Base-by-base conservation (phyloP, 2,329 filamentous ascomycete genomes). In the Sporothrix protearum region DNA sequence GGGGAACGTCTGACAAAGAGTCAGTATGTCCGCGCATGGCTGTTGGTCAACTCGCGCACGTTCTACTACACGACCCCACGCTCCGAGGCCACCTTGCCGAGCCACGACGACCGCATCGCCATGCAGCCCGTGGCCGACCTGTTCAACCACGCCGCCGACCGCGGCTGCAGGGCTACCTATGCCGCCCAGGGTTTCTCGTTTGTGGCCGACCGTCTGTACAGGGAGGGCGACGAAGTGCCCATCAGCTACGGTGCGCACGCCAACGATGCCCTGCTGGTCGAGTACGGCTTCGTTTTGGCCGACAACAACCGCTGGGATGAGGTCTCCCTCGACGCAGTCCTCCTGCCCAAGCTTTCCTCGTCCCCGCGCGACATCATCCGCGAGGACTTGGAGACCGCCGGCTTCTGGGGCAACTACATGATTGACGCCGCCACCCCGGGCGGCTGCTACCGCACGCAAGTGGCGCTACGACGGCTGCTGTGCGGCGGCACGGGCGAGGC, bases 51-150 rank as follows among this genome's bases (percentile, higher is more conserved):
- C 78, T 88, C 87, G 49, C 84, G 87, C 72, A 87, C 86, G 0
- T 89, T 89, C 75, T 89, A 89, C 79, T 87, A 86, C 78, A 78
- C 81, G 30, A 83, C 82, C 63, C 79, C 84, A 2, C 80, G 79
- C 42, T 82, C 86, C 73, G 80, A 84, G 76, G 76, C 79, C 73
- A 78, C 81, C 47, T 75, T 79, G 73, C 76, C 81, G 33, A 75
- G 80, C 74, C 76, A 80, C 75, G 78, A 87, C 76, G 90, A 92
- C 75, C 87, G 87, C 76, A 87, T 92, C 82, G 87, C 88, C 42
- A 85, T 92, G 76, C 90, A 89, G 79, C 91, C 91, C 1, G 89
- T 92, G 67, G 88, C 90, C 4, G 91, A 93, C 78, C 87, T 91
- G 71, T 90, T 93, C 82, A 93, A 87, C 76, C 85, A 86, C 76